Conservation (phyloP, 768 basidiomycete species). For the Dictyophora rubrovolvata region DNA sequence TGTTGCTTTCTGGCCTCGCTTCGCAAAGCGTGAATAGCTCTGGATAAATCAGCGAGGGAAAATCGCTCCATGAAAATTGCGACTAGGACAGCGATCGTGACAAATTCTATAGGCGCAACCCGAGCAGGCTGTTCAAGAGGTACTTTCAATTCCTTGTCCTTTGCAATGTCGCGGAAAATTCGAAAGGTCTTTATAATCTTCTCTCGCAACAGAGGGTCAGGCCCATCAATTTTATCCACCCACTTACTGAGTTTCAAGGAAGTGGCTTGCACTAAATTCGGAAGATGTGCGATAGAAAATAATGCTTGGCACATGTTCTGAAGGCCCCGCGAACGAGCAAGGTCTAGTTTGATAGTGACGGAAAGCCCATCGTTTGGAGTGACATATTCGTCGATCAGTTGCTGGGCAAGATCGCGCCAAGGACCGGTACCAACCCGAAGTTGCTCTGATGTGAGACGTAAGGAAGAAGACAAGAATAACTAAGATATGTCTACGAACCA, state of each 20-base stretch:
- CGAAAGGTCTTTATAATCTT: slow-evolving; percentile 33
- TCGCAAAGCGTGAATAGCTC: slow-evolving; percentile 24
- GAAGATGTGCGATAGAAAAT: slow-evolving; percentile 35
- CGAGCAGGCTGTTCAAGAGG: slow-evolving; percentile 35
- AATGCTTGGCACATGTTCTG: slow-evolving; percentile 47
- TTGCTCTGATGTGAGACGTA: slow-evolving; percentile 35
- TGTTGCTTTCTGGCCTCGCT: not conserved
- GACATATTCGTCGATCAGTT: slow-evolving; percentile 34
- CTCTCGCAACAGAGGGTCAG: slow-evolving; percentile 21
- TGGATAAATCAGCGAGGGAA: slow-evolving; percentile 32
- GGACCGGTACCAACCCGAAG: slow-evolving; percentile 55
- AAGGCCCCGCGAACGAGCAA: slow-evolving; percentile 44
- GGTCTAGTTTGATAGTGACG: slow-evolving; percentile 40
- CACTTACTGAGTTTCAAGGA: slow-evolving; percentile 36
- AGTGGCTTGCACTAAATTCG: slow-evolving; percentile 18
- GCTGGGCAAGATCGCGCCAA: slow-evolving; percentile 49
- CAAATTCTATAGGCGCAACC: slow-evolving; percentile 62
- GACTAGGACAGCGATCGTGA: slow-evolving; percentile 46
- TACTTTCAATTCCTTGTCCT: slow-evolving; percentile 23
- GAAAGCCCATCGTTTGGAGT: slow-evolving; percentile 30
- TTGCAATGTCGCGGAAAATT: slow-evolving; percentile 37
- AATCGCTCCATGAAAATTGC: slow-evolving; percentile 27
- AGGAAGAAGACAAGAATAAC: not conserved
- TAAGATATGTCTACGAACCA: slow-evolving; percentile 2
- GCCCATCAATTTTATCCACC: slow-evolving; percentile 32